phyloP scores from a whole-genome alignment of 2,329 filamentous ascomycete species.

The Alternaria hordeiaustralica region DNA sequence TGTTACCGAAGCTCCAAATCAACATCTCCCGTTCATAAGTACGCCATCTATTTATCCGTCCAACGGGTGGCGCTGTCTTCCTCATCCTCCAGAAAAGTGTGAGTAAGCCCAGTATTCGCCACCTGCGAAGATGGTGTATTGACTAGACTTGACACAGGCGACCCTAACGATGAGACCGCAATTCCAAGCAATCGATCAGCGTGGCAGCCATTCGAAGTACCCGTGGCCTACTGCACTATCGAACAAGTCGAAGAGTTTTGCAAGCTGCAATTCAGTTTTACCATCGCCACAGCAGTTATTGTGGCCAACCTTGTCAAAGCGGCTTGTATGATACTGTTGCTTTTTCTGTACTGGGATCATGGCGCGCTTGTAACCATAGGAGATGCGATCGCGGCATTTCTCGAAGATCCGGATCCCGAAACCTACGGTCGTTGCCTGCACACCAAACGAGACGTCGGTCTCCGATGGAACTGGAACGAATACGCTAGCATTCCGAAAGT shows the following conservation, averaged over 20 bases:
- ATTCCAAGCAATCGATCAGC: slow-evolving; percentile 7
- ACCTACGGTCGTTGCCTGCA: slow-evolving; percentile 18
- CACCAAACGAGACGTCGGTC: background rate
- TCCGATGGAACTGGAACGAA: slow-evolving; percentile 2
- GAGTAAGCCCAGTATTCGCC: background rate
- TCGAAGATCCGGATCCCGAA: slow-evolving; percentile 20
- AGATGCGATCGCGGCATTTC: slow-evolving; percentile 31
- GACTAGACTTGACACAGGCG: slow-evolving; percentile 6
- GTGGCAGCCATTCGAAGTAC: slow-evolving; percentile 16
- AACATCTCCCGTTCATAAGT: background rate
- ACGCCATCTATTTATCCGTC: slow-evolving; percentile 8
- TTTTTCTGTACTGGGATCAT: slow-evolving; percentile 10
- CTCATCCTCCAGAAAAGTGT: background rate
- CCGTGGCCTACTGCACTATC: slow-evolving; percentile 26
- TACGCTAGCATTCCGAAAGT: background rate
- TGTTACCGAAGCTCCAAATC: background rate
- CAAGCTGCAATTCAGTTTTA: slow-evolving; percentile 34
- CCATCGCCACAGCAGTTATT: slow-evolving; percentile 22
- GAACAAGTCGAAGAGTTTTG: slow-evolving; percentile 27
- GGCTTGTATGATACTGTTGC: slow-evolving; percentile 12
- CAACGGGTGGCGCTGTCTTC: slow-evolving; percentile 21
- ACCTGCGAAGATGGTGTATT: background rate
- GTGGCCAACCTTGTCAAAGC: slow-evolving; percentile 16
- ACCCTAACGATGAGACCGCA: slow-evolving; percentile 3
- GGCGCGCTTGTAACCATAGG: slow-evolving; percentile 28